These are phyloP conservation scores for Erigeron canadensis DNA, from an alignment of 129 eudicot genomes.

Conservation along the genomic window DNA sequence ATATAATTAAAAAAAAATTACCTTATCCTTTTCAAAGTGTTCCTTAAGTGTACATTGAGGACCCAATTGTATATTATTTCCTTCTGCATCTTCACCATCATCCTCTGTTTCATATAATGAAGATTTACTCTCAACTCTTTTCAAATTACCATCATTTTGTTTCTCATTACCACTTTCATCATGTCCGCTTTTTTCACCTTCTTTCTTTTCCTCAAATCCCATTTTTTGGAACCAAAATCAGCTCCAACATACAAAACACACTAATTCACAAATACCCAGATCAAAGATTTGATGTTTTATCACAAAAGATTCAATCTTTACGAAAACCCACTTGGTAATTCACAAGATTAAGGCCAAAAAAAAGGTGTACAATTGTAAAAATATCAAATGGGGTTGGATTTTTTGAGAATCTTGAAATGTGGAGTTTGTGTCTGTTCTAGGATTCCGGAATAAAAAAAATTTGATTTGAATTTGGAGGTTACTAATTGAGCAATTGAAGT, in stretches of 20 bases:
- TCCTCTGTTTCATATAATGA: conserved; percentile 51
- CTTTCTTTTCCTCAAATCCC: conserved; percentile 52
- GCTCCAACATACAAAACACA: conserved; percentile 41
- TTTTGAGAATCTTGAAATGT: conserved; percentile 31
- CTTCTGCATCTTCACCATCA: conserved; percentile 60
- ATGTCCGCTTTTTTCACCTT: conserved; percentile 43
- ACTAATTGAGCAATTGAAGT: conserved; percentile 15
- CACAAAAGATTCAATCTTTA: conserved; percentile 25
- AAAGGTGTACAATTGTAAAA: not conserved
- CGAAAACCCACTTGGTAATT: conserved; percentile 23
- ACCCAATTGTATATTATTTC: conserved; percentile 41
- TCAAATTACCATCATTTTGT: conserved; percentile 35
- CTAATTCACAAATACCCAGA: conserved; percentile 32
- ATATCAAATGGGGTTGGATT: conserved; percentile 23
- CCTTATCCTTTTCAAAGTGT: conserved; percentile 71
- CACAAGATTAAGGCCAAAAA: conserved; percentile 20
- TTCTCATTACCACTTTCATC: conserved; percentile 44
- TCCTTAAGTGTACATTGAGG: conserved; percentile 66
- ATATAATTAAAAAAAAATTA: conserved; percentile 1
- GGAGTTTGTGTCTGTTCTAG: conserved; percentile 24
- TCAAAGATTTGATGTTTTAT: conserved; percentile 24
- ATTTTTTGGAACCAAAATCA: conserved; percentile 44
- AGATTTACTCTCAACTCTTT: conserved; percentile 42
- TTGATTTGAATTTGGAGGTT: conserved; percentile 20
- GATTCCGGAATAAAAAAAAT: conserved; percentile 14